These are phyloP conservation scores for Phlebiopsis flavidoalba DNA, from an alignment of 768 basidiomycete species.

Conservation along the genomic window DNA sequence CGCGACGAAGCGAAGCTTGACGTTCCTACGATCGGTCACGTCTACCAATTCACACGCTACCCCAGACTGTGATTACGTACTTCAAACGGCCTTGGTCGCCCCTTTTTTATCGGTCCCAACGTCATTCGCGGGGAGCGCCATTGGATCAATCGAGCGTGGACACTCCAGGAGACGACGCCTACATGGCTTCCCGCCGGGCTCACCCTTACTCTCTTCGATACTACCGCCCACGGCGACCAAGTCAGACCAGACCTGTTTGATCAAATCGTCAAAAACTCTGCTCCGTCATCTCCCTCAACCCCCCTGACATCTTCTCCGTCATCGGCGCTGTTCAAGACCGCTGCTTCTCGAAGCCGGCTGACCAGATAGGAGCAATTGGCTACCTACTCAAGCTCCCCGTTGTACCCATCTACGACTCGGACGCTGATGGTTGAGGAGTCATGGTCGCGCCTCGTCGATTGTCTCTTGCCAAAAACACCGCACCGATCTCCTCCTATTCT, in stretches of 20 bases:
- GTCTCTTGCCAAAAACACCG: neutral
- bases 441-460: neutral
- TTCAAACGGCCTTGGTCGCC: neutral
- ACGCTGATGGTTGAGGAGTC: neutral
- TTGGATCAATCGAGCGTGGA: constrained; percentile 1
- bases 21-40: neutral
- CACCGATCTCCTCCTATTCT: neutral
- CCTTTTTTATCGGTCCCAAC: neutral
- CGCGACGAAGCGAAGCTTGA: neutral
- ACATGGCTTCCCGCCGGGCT: neutral
- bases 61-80: neutral
- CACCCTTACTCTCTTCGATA: neutral
- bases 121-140: neutral
- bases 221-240: neutral
- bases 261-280: neutral
- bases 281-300: neutral
- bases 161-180: neutral
- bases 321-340: neutral
- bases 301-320: neutral
- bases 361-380: neutral
- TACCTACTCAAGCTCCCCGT: neutral
- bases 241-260: neutral
- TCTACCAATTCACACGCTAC: neutral
- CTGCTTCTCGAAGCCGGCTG: neutral
- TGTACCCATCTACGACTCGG: neutral